A percentile compares a stretch with the other conserved stretches of the same genome.
Evolutionary conservation across 805 yeast genomes (phyloP).

Genomic region (Diddensiella transvaalensis): DNA sequence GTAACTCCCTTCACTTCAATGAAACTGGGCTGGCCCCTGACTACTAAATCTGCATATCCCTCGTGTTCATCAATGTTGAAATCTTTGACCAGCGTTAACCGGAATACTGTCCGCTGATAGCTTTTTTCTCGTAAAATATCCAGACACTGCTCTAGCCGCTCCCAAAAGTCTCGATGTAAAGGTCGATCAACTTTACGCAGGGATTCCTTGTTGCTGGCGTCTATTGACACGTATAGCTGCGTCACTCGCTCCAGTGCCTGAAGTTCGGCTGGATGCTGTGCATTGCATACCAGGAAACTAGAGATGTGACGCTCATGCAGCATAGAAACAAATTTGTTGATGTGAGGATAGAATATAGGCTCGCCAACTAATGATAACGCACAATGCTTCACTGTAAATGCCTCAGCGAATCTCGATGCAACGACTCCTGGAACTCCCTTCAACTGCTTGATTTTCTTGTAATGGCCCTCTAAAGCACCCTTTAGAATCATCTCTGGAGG

Average conservation of each 20-base stretch:
- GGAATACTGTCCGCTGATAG: constrained; percentile 86
- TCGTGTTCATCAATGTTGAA: constrained; percentile 78
- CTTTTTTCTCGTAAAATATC: constrained; percentile 73
- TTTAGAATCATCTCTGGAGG: constrained; percentile 78
- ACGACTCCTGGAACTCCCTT: constrained; percentile 94
- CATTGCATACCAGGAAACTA: constrained; percentile 88
- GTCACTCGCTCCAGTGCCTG: constrained; percentile 71
- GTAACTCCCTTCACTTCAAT: constrained; percentile 95
- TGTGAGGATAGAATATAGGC: constrained; percentile 90
- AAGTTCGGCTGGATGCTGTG: constrained; percentile 89
- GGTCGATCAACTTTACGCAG: constrained; percentile 86
- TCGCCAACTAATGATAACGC: constrained; percentile 92
- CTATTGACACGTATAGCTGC: constrained; percentile 87
- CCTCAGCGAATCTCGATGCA: constrained; percentile 85
- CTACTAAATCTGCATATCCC: constrained; percentile 85
- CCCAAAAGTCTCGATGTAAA: constrained; percentile 88
- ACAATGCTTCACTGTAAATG: constrained; percentile 84
- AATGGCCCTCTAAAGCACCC: constrained; percentile 87
- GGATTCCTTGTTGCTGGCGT: constrained; percentile 82
- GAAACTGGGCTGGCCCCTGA: constrained; percentile 75
- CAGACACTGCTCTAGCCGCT: constrained; percentile 72
- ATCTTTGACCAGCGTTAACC: constrained; percentile 87
- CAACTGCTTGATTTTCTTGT: constrained; percentile 88
- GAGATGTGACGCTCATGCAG: constrained; percentile 78
- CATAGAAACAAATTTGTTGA: constrained; percentile 77